Base-by-base conservation (phyloP, 805 yeast genomes). In the Metschnikowia cubensis region DNA sequence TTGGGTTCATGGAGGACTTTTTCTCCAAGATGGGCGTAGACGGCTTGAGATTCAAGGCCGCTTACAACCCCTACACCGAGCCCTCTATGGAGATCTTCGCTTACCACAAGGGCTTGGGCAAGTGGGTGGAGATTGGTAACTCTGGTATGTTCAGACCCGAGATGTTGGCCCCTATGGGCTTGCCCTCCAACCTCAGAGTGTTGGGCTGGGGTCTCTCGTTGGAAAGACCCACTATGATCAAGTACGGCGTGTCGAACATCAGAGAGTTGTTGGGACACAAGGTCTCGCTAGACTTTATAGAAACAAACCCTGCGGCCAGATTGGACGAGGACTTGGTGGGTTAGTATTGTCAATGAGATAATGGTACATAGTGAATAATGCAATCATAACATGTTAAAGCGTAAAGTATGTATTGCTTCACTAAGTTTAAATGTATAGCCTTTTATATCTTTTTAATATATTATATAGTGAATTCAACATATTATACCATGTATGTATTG, bases 121-220 rank as follows among this genome's bases (percentile, higher is more conserved):
- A 89, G 70, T 95, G 99, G 99, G 99, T 94, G 55, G 99, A 94
- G 77, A 92, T 94, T 64, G 99, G 99, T 70, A 94, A 94, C 79
- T 90, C 97, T 17, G 99, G 99, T 70, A 87, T 94, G 96, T 94
- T 94, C 80, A 85, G 99, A 74, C 99, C 99, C 13, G 99, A 94
- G 75, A 94, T 94, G 99, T 79, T 95, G 67, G 97, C 90, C 74
- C 76, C 96, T 41, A 92, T 94, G 98, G 99, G 99, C 34, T 80
- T 94, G 64, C 99, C 99, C 52, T 85, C 85, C 75, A 87, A 89
- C 67, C 71, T 95, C 75, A 81, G 97, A 68, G 98, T 92, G 11
- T 80, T 90, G 58, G 99, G 99, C 55, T 94, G 96, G 90, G 99
- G 99, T 64, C 78, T 94, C 62, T 87, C 96, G 21, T 79, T 94